phyloP scores from a whole-genome alignment of 106 monocot species.

The Dioscorea zingiberensis region DNA sequence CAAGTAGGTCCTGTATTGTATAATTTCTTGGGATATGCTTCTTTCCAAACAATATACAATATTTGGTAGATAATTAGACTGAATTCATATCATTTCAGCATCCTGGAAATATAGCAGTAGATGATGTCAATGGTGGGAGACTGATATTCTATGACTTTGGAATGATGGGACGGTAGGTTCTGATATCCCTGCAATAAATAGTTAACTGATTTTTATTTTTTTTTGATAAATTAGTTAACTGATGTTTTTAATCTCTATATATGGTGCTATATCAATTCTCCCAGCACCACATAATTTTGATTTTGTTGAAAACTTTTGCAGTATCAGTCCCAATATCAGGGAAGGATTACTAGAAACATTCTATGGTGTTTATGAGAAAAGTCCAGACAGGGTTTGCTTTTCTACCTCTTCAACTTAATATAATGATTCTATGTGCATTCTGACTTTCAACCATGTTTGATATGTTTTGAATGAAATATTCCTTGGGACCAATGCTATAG shows the following conservation, averaged over 20 bases:
- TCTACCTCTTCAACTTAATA: not conserved
- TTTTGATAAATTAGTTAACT: no score
- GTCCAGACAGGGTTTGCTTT: conserved; percentile 74
- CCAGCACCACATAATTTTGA: not conserved
- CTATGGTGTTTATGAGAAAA: conserved; percentile 99
- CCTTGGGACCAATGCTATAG: no score
- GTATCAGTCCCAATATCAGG: conserved; percentile 95
- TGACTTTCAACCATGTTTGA: no score
- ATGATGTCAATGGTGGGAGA: conserved; percentile 97
- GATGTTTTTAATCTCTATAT: not conserved
- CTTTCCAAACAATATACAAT: no score
- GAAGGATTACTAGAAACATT: conserved; percentile 95
- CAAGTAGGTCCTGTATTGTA: no score
- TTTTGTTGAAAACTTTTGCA: conserved; percentile 29
- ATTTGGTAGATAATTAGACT: no score
- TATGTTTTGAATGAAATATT: no score
- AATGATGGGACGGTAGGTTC: conserved; percentile 96
- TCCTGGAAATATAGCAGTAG: conserved; percentile 99
- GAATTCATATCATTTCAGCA: conserved; percentile 46
- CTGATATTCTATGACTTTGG: conserved; percentile 99
- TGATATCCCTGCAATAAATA: not conserved
- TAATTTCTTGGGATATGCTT: no score
- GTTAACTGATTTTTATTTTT: not conserved
- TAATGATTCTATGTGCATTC: no score
- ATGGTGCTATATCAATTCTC: not conserved